Evolutionary conservation across 805 yeast genomes (phyloP).

Genomic region (Kuraishia molischiana): DNA sequence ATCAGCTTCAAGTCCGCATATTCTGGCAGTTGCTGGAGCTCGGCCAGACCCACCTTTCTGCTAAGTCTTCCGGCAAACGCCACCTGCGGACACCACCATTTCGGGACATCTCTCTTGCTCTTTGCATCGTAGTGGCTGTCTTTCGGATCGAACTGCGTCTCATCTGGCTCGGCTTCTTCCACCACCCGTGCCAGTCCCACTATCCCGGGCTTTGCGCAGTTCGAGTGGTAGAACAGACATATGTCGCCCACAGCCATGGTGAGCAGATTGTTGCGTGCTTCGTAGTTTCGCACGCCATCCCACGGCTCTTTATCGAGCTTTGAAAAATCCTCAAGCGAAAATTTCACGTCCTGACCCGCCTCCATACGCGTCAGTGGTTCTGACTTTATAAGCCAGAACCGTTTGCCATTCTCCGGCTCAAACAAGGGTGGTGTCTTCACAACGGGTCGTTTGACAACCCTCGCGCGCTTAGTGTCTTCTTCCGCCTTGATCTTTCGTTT

Average conservation of each 20-base stretch:
- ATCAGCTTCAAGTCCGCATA: conserved; percentile 33
- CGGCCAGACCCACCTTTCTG: conserved; percentile 30
- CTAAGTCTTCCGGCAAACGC: conserved; percentile 29
- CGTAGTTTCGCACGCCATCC: conserved; percentile 54
- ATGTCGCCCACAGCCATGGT: conserved; percentile 37
- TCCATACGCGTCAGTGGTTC: conserved; percentile 43
- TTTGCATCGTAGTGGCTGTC: conserved; percentile 40
- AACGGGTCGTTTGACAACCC: too few relatives aligned
- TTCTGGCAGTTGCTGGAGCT: conserved; percentile 22
- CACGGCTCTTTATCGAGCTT: conserved; percentile 33
- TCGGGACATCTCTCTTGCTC: conserved; percentile 28
- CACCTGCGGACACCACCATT: conserved; percentile 52
- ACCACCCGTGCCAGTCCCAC: conserved; percentile 36
- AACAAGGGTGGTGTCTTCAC: conserved; percentile 24
- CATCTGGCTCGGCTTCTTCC: conserved; percentile 27
- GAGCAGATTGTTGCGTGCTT: conserved; percentile 41
- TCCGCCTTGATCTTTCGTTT: too few relatives aligned
- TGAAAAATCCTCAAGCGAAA: conserved; percentile 33
- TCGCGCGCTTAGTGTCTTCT: too few relatives aligned
- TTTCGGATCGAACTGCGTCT: conserved; percentile 27
- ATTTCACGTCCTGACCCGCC: conserved; percentile 36
- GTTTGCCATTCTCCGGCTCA: conserved; percentile 15
- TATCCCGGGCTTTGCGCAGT: conserved; percentile 43
- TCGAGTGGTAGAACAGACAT: conserved; percentile 46
- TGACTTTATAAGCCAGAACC: conserved; percentile 47